These are phyloP conservation scores for Fusarium transvaalense DNA, from an alignment of 2,329 filamentous ascomycete genomes.

Conservation along the genomic window DNA sequence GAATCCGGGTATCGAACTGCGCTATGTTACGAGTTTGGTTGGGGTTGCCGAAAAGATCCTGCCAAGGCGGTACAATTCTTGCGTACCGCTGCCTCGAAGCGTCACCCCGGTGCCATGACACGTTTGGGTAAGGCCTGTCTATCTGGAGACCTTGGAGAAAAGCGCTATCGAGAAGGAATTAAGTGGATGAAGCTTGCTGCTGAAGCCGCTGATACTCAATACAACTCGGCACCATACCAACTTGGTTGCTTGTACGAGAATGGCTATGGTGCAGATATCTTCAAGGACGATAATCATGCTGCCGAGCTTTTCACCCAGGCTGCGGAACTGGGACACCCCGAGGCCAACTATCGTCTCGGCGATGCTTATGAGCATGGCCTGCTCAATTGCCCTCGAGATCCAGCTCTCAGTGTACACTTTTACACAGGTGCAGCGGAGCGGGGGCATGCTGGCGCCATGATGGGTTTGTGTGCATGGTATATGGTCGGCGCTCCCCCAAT, in stretches of 20 bases:
- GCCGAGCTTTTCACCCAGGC: slow-evolving; percentile 95
- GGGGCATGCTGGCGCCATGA: slow-evolving; percentile 90
- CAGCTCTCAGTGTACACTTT: slow-evolving; percentile 94
- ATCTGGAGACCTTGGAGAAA: slow-evolving; percentile 87
- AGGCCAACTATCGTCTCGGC: slow-evolving; percentile 90
- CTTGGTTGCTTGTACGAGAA: slow-evolving; percentile 89
- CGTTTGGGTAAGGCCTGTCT: slow-evolving; percentile 92
- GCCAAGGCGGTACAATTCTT: slow-evolving; percentile 95
- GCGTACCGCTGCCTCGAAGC: slow-evolving; percentile 89
- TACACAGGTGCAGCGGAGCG: slow-evolving; percentile 92
- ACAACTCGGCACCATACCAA: slow-evolving; percentile 93
- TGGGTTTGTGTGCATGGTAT: slow-evolving; percentile 99
- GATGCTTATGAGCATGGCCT: slow-evolving; percentile 96
- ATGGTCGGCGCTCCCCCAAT: slow-evolving; percentile 94
- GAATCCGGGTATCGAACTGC: slow-evolving; percentile 95
- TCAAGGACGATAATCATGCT: slow-evolving; percentile 89
- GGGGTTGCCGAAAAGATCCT: slow-evolving; percentile 91
- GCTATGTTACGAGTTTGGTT: slow-evolving; percentile 97
- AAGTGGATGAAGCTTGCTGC: slow-evolving; percentile 97
- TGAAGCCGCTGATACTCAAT: slow-evolving; percentile 89
- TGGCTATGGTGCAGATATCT: slow-evolving; percentile 94
- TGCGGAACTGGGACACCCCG: slow-evolving; percentile 88
- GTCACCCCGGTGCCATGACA: slow-evolving; percentile 94
- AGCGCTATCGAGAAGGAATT: slow-evolving; percentile 88
- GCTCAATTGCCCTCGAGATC: slow-evolving; percentile 88